Conservation (phyloP, 2,329 filamentous ascomycete genomes). For the Pseudopyricularia cyperi region DNA sequence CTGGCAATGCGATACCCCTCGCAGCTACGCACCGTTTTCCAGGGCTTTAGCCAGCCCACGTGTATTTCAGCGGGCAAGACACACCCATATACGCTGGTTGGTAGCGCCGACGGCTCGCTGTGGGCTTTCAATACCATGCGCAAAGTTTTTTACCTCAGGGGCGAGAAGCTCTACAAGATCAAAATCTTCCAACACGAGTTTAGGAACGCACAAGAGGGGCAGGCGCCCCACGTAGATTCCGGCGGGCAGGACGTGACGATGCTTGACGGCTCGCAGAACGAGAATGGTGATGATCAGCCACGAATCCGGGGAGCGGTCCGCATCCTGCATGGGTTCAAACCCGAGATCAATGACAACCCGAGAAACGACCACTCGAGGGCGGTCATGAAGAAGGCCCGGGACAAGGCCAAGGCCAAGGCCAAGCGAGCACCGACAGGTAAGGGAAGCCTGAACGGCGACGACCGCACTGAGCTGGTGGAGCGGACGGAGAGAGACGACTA, state of each 20-base stretch:
- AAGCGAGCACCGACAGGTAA: neutral
- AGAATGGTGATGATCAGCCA: conserved; percentile 11
- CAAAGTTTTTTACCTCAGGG: conserved; percentile 26
- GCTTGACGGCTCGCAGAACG: conserved; percentile 2
- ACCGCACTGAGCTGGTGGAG: neutral
- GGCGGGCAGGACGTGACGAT: neutral
- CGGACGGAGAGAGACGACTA: conserved; percentile 9
- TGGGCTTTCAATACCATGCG: conserved; percentile 25
- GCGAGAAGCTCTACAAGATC: conserved; percentile 23
- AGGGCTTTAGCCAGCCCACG: conserved; percentile 24
- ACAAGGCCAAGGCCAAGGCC: conserved; percentile 9
- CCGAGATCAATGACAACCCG: conserved; percentile 35
- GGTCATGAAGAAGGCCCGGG: conserved; percentile 3
- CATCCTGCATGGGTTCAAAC: conserved; percentile 36
- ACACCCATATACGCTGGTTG: conserved; percentile 39
- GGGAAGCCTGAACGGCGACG: neutral
- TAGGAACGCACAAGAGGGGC: conserved; percentile 16
- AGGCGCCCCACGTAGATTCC: neutral
- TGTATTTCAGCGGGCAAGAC: conserved; percentile 34
- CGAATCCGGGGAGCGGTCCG: conserved; percentile 31
- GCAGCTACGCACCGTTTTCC: conserved; percentile 37
- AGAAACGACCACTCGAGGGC: conserved; percentile 1
- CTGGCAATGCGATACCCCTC: conserved; percentile 39
- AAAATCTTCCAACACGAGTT: conserved; percentile 43
- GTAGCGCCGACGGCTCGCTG: conserved; percentile 32